A percentile compares a stretch with the other conserved stretches of the same genome.
These are phyloP conservation scores for Globisporangium camurandrum DNA, from an alignment of 352 stramenopile genomes.

Conservation along the genomic window DNA sequence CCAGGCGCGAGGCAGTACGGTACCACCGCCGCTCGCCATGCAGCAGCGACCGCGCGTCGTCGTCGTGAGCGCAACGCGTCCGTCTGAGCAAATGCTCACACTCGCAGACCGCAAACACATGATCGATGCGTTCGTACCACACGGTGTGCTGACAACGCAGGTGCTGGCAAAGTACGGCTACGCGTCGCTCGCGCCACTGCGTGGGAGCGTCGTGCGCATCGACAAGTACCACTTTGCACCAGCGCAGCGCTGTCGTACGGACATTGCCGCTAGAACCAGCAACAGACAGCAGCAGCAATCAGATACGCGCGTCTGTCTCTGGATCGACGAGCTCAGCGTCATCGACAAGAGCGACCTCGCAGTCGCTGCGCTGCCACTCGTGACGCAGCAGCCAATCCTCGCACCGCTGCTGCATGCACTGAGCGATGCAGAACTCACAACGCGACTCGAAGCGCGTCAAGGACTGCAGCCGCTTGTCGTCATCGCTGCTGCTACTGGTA, in stretches of 20 bases:
- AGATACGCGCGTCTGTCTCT: constrained; percentile 27
- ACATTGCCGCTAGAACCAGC: too few relatives aligned
- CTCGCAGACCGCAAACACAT: constrained; percentile 42
- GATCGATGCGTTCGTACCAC: constrained; percentile 43
- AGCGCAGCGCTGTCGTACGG: constrained; percentile 26
- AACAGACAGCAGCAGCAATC: too few relatives aligned
- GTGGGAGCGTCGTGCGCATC: constrained; percentile 43
- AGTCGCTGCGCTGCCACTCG: constrained; percentile 23
- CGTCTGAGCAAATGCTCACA: constrained; percentile 26
- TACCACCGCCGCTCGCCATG: not conserved
- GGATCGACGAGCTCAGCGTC: constrained; percentile 34
- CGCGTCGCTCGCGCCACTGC: constrained; percentile 29
- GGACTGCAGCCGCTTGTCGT: constrained; percentile 10
- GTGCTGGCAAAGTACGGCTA: constrained; percentile 20
- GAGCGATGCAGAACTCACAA: constrained; percentile 23
- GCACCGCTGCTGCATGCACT: constrained; percentile 18
- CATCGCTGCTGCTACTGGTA: not conserved
- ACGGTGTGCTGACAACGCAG: constrained; percentile 6
- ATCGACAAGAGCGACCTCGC: constrained; percentile 44
- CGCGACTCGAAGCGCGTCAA: constrained; percentile 41
- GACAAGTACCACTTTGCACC: constrained; percentile 61
- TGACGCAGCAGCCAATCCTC: constrained; percentile 24
- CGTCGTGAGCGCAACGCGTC: constrained; percentile 39
- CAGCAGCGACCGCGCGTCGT: constrained; percentile 31
- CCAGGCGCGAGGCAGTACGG: constrained; percentile 12